Base-by-base conservation (phyloP, 208 protist species). In the Crithidia thermophila region DNA sequence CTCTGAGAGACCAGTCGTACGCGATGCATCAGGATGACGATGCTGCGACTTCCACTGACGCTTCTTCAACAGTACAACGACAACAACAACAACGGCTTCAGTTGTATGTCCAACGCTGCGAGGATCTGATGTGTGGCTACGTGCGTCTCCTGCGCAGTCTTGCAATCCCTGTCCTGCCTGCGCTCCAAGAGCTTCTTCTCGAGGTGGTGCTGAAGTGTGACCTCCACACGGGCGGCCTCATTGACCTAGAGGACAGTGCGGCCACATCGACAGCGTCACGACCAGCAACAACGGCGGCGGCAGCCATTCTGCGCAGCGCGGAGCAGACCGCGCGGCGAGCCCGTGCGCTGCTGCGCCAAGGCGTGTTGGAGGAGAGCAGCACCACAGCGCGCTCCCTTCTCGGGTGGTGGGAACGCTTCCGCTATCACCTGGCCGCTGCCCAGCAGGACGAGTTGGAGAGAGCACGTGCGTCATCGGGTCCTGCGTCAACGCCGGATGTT, bases 341-440 rank as follows among this genome's bases (percentile, higher is more conserved):
- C 27, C 21, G 40, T 2, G 52, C 37, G 28, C 42, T 75, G 52
- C 42, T 68, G 60, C 69, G 60, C 18, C 60, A 57, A 14, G 53
- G 60, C 25, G 36, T 49, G 5, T 20, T 75, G 13, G 67, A 73
- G 50, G 23, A 0, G 2, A 73, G 23, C 33, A 25, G 21, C 8
- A 49, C 50, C 20, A 73, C 67, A 16, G 67, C 67, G 9, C 67
- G 58, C 14, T 61, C 49, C 13, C 42, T 73, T 13, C 58, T 73
- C 20, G 51, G 28, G 1, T 73, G 67, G 67, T 73, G 67, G 67
- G n/a, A 47, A 20, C 57, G 42, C 30, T 39, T 51, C 14, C 57
- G 57, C 27, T 63, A 51, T 30, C 42, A 63, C 10, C 57, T 63
- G n/a, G 57, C 42, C n/a, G 27, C 42, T 30, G 28, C n/a, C 3